phyloP scores from a whole-genome alignment of 164 flowering plant species.

The Macadamia tetraphylla region DNA sequence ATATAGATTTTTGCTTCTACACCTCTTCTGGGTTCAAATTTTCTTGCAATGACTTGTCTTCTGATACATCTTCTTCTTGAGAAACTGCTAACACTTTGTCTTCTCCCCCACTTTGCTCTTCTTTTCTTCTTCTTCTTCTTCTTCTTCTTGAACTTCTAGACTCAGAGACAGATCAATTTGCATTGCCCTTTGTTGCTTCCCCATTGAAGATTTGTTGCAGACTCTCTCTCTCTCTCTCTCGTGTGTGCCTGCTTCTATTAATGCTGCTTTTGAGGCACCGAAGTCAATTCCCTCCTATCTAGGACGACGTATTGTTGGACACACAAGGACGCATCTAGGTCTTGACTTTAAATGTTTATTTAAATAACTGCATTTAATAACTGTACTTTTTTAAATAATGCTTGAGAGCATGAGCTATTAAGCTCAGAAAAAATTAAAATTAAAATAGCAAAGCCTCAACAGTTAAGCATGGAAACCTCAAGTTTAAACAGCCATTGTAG shows the following conservation, averaged over 20 bases:
- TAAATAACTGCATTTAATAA: background rate
- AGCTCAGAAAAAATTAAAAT: too few relatives aligned
- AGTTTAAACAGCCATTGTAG: too few relatives aligned
- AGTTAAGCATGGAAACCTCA: too few relatives aligned
- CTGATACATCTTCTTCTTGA: constrained; percentile 13
- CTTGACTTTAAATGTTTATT: constrained; percentile 37
- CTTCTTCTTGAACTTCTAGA: constrained; percentile 21
- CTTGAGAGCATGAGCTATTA: too few relatives aligned
- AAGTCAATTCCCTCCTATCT: constrained; percentile 54
- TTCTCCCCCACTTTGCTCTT: constrained; percentile 8
- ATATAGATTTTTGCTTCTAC: background rate
- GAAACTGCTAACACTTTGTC: background rate
- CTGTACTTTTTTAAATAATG: too few relatives aligned
- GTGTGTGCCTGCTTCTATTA: background rate
- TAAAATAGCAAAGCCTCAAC: too few relatives aligned
- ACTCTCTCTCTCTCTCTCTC: constrained; percentile 15
- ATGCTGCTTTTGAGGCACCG: constrained; percentile 49
- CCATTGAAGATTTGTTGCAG: constrained; percentile 6
- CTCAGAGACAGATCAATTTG: constrained; percentile 50
- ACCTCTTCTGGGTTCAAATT: constrained; percentile 33
- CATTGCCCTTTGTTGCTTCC: constrained; percentile 15
- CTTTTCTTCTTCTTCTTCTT: constrained; percentile 7
- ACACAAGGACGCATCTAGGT: constrained; percentile 39
- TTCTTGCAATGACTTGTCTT: constrained; percentile 16
- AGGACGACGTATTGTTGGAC: constrained; percentile 22